Base-by-base conservation (phyloP, 129 eudicot species). In the Flaveria sonorensis region DNA sequence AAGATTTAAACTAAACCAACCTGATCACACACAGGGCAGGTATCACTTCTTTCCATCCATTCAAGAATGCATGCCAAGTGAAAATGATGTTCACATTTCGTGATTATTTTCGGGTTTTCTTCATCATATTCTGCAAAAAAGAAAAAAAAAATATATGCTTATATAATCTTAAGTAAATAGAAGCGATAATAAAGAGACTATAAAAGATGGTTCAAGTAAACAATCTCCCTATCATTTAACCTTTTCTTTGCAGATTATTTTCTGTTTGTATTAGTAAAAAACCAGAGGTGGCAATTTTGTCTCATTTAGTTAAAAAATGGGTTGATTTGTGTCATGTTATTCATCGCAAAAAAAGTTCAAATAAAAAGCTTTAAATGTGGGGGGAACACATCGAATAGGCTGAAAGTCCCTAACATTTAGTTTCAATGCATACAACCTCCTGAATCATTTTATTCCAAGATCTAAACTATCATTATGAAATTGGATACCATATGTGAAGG, bases 11-110 rank as follows among this genome's bases (percentile, higher is more conserved):
- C 20, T 23, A 30, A 24, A 71, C 72, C 28, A 74, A 93, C 98
- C 98, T 93, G 88, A 83, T 87, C 93, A 85, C 98, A 93, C 71
- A 93, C 93, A 24, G 98, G 92, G 70, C 98, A 93, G 23, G 88
- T 87, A 69, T 93, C 96, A 73, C 98, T 93, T 85, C 98, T 89
- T 78, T 93, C 98, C 98, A 93, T 81, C 98, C 98, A 93, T 79
- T 91, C 98, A 47, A 91, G 86, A 80, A 93, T 93, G 84, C 98
- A 93, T 14, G 97, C 83, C 36, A 93, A 88, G 80, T 93, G 98
- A 80, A 93, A 93, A 85, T 93, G 91, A 76, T 93, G 98, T 81
- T 91, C 97, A 2, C 98, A 93, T 81, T 89, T 93, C 7, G 97
- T 93, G 72, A 86, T 75, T 62, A 93, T 81, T 81, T 93, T 93